phyloP scores from a whole-genome alignment of 1,139 yeast genomes.

The Eremothecium coryli region DNA sequence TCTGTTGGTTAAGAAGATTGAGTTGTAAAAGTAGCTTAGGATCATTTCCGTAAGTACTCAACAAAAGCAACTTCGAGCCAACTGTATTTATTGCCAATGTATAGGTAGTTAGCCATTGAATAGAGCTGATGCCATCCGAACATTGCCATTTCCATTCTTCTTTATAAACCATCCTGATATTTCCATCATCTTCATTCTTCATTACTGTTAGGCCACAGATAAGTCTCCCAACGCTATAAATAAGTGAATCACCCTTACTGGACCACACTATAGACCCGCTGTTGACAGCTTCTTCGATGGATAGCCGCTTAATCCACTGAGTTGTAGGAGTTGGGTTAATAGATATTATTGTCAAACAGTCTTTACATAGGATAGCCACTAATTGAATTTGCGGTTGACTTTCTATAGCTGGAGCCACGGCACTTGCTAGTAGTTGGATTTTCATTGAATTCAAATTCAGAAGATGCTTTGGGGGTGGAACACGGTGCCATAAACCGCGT shows the following conservation, averaged over 20 bases:
- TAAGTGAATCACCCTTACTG: constrained; percentile 9
- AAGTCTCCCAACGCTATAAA: constrained; percentile 13
- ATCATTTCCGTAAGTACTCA: too few relatives aligned
- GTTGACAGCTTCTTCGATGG: constrained; percentile 35
- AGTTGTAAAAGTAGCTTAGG: background rate
- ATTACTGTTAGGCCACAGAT: constrained; percentile 3
- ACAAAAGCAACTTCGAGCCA: constrained; percentile 39
- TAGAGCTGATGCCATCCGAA: constrained; percentile 39
- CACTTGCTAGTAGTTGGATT: constrained; percentile 6
- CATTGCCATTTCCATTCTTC: constrained; percentile 32
- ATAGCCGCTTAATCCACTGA: constrained; percentile 12
- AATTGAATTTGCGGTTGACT: constrained; percentile 28
- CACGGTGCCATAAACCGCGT: constrained; percentile 43
- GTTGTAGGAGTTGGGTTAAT: constrained; percentile 28
- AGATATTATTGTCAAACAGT: constrained; percentile 44
- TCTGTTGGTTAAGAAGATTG: constrained; percentile 38
- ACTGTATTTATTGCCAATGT: constrained; percentile 43
- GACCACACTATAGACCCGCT: constrained; percentile 49
- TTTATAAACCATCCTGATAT: constrained; percentile 29
- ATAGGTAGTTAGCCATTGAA: constrained; percentile 53
- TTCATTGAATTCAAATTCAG: constrained; percentile 11
- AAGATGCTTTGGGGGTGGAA: constrained; percentile 27
- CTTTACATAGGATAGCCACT: constrained; percentile 52
- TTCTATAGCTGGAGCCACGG: constrained; percentile 43
- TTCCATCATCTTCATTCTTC: background rate